Evolutionary conservation across 305 asterid species (phyloP).

Genomic region (Solanum hybrid): DNA sequence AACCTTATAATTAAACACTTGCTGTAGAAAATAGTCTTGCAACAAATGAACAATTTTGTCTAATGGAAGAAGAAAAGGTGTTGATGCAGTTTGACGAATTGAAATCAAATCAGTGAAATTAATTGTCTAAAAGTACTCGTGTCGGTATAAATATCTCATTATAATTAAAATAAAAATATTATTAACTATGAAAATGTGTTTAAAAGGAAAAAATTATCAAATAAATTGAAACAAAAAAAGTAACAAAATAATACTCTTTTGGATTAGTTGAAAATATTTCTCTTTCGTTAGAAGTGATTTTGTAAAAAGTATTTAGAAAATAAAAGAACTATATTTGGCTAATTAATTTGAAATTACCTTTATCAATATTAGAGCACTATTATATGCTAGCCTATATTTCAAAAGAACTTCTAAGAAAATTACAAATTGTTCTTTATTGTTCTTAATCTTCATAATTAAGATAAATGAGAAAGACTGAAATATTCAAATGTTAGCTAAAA

Average conservation of each 20-base stretch:
- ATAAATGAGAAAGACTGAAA: neutral
- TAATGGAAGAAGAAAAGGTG: neutral
- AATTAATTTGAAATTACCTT: too few relatives aligned
- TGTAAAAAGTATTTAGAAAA: too few relatives aligned
- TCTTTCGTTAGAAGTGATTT: too few relatives aligned
- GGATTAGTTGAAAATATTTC: too few relatives aligned
- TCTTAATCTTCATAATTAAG: neutral
- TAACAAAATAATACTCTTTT: neutral
- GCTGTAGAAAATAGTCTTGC: neutral
- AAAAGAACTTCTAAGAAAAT: too few relatives aligned
- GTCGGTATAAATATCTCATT: neutral
- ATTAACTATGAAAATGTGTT: neutral
- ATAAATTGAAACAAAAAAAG: too few relatives aligned
- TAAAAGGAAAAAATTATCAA: neutral
- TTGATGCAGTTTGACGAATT: neutral
- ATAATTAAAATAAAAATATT: too few relatives aligned
- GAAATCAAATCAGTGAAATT: too few relatives aligned
- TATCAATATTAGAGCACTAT: too few relatives aligned
- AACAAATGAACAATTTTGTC: neutral
- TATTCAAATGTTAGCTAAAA: neutral
- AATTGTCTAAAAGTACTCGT: neutral
- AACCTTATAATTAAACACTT: neutral
- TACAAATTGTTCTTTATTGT: neutral
- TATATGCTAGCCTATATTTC: too few relatives aligned
- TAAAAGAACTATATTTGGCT: too few relatives aligned